phyloP scores from a whole-genome alignment of 192 early-diverging fungal species.

The Umbelopsis ramanniana region DNA sequence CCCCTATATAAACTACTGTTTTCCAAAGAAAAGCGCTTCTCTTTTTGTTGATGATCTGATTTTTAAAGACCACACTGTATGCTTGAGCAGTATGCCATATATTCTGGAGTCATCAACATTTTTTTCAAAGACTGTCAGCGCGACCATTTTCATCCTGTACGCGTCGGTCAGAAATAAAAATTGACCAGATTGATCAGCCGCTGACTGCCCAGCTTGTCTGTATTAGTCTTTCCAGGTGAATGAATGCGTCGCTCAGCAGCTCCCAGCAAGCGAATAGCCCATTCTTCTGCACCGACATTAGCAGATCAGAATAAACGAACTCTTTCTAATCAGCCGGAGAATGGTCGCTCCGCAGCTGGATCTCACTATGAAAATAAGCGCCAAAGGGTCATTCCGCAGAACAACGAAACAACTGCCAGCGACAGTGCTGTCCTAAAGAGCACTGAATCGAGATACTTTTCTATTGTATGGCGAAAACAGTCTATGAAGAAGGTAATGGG shows the following conservation, averaged over 20 bases:
- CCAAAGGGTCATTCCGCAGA: background rate
- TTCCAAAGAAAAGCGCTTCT: no score
- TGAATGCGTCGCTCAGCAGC: constrained; percentile 18
- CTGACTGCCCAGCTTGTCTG: background rate
- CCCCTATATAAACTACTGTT: no score
- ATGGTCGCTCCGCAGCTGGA: background rate
- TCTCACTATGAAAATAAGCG: background rate
- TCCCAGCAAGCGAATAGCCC: background rate
- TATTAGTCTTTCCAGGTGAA: background rate
- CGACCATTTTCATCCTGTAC: no score
- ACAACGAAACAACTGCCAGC: background rate
- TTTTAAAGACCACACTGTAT: no score
- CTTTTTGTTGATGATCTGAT: no score
- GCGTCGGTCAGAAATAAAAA: no score
- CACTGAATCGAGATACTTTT: background rate
- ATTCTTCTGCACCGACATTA: background rate
- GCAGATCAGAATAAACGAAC: background rate
- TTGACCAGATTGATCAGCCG: background rate
- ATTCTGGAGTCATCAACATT: no score
- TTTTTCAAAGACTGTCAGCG: no score
- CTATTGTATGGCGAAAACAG: constrained; percentile 4
- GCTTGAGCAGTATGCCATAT: no score
- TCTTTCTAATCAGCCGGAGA: background rate
- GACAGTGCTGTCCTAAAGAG: no score
- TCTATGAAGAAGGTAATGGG: constrained; percentile 12